phyloP scores from a whole-genome alignment of 305 asterid genomes.

The Solanum aculeatissimum region DNA sequence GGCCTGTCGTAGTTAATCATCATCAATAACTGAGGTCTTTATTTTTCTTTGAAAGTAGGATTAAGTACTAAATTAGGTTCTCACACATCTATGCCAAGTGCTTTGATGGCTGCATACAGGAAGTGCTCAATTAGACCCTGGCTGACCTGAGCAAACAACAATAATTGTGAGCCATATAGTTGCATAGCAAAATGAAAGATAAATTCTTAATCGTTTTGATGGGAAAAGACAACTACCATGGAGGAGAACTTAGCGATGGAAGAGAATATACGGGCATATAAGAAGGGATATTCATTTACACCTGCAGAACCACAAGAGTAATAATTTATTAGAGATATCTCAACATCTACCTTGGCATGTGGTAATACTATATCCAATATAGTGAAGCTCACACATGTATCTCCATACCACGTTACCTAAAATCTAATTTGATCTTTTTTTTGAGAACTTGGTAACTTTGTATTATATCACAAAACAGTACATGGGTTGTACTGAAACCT shows the following conservation, averaged over 20 bases:
- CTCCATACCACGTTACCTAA: not conserved
- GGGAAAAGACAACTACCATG: constrained; percentile 42
- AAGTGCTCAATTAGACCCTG: constrained; percentile 51
- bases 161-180: not conserved
- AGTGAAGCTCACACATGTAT: not conserved
- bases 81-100: constrained; percentile 90
- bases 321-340: not conserved
- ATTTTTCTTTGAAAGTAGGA: not conserved
- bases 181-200: not conserved
- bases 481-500: no score
- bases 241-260: constrained; percentile 73
- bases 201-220: not conserved
- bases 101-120: constrained; percentile 69
- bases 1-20: constrained; percentile 38
- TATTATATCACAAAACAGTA: no score
- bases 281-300: constrained; percentile 68
- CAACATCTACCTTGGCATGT: not conserved
- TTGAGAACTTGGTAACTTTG: no score
- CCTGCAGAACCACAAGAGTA: constrained; percentile 36
- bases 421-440: not conserved
- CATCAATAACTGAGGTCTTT: not conserved
- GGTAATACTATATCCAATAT: not conserved
- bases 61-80: constrained; percentile 13
- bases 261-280: constrained; percentile 84
- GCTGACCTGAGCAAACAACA: constrained; percentile 49